These are phyloP conservation scores for Ambispora gerdemannii DNA, from an alignment of 192 early-diverging fungal species.

Conservation along the genomic window DNA sequence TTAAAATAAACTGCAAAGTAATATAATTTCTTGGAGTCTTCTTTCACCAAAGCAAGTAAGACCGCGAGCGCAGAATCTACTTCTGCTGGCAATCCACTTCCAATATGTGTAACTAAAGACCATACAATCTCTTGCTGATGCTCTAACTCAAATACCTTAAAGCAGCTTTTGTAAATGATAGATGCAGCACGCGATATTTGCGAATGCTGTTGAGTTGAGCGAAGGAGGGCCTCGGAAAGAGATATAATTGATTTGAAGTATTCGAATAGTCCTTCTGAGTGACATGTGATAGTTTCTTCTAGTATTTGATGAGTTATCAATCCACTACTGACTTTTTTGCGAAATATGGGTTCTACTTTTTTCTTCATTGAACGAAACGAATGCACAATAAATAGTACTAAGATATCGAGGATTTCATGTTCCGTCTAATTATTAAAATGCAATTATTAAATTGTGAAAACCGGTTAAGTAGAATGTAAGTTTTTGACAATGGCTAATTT, in stretches of 20 bases:
- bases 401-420: conserved; percentile 51
- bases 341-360: conserved; percentile 49
- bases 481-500: conserved; percentile 8
- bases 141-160: conserved; percentile 59
- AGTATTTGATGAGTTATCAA: conserved; percentile 43
- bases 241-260: conserved; percentile 49
- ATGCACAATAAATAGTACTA: conserved; percentile 50
- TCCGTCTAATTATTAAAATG: conserved; percentile 32
- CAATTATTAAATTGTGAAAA: neutral
- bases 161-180: conserved; percentile 49
- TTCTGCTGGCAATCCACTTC: conserved; percentile 61
- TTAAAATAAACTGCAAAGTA: conserved; percentile 68
- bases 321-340: conserved; percentile 49
- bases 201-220: conserved; percentile 47
- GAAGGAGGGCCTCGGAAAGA: conserved; percentile 58
- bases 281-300: conserved; percentile 46
- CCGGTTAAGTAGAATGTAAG: neutral
- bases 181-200: conserved; percentile 42
- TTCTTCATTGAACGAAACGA: conserved; percentile 52
- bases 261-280: conserved; percentile 45
- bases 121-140: conserved; percentile 77
- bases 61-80: conserved; percentile 62
- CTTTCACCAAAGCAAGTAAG: conserved; percentile 50
- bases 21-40: conserved; percentile 48
- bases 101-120: conserved; percentile 75